Evolutionary conservation across 441 rosid genomes (phyloP), one percentile per base, ranked within the genome.

Genomic region (Flueggea neowawraea): DNA sequence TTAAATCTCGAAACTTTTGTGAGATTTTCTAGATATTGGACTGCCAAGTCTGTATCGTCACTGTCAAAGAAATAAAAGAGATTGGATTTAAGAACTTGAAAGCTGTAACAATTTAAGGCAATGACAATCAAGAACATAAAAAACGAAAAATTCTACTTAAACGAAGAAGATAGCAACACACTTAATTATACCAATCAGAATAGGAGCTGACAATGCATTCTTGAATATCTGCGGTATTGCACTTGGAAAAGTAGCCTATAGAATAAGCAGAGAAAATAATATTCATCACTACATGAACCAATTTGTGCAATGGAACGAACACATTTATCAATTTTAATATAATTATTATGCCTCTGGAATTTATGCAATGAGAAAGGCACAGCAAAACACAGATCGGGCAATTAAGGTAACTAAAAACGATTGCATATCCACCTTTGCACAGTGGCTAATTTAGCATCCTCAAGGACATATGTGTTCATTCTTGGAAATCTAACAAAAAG

Each of bases 1-100:
- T 78, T 63, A 58, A 95, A 95, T 84, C 99, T 91, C 50, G 97
- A 95, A 74, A 91, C 94, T 74, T 83, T 82, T 39, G 91, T 75
- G 57, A 95, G 80, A 70, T 80, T 81, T 53, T 87, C 90, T n/a
- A 95, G 66, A 75, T 87, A 87, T 63, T 80, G 78, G 63, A 89
- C 81, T 44, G 94, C 92, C 70, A 94, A 69, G 71, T 82, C 89
- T 73, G 69, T 69, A 10, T 87, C 96, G 55, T 82, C 90, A 49
- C 97, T 94, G 86, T 63, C 65, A 72, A 61, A 56, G 60, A 28
- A 66, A 41, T 55, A 78, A 63, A 33, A 11, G 43, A 55, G 55
- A 58, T 55, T 60, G 68, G 45, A 52, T 48, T 14, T 16, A 39
- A 13, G 10, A 33, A 68, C 31, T 52, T 45, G 12, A 45, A 3